Evolutionary conservation across 768 basidiomycete genomes (phyloP).

Genomic region (Termitomyces sp.): DNA sequence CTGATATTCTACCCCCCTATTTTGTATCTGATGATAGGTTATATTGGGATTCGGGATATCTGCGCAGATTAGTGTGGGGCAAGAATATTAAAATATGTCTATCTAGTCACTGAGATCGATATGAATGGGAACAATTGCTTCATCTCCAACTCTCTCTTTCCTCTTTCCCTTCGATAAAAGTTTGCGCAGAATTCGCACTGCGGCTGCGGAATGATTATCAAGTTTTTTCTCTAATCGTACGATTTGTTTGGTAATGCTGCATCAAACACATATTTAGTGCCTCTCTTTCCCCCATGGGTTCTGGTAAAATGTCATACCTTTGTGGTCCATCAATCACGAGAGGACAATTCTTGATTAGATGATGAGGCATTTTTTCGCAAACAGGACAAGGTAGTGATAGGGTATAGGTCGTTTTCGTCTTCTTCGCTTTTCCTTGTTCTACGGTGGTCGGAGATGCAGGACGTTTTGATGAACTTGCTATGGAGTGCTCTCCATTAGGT

Average conservation of each 20-base stretch:
- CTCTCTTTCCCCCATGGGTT: background rate
- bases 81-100: background rate
- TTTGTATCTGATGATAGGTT: too few species aligned
- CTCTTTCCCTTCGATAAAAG: conserved; percentile 31
- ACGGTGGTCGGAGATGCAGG: conserved; percentile 22
- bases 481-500: background rate
- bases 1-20: too few species aligned
- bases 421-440: conserved; percentile 30
- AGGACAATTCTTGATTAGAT: conserved; percentile 48
- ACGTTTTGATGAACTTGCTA: conserved; percentile 28
- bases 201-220: conserved; percentile 27
- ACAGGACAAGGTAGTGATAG: conserved; percentile 34
- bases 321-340: conserved; percentile 43
- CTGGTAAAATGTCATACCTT: conserved; percentile 32
- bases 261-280: background rate
- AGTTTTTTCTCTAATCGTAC: conserved; percentile 35
- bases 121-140: conserved; percentile 6
- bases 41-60: too few species aligned
- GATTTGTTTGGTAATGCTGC: conserved; percentile 39
- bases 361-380: conserved; percentile 34
- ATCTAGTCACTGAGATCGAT: conserved; percentile 17
- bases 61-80: background rate
- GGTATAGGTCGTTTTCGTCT: conserved; percentile 5
- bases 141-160: conserved; percentile 15
- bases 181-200: conserved; percentile 31